Evolutionary conservation across 495 filamentous ascomycete species (phyloP), one percentile per base, ranked within the genome.

Genomic region (Cudoniella acicularis): DNA sequence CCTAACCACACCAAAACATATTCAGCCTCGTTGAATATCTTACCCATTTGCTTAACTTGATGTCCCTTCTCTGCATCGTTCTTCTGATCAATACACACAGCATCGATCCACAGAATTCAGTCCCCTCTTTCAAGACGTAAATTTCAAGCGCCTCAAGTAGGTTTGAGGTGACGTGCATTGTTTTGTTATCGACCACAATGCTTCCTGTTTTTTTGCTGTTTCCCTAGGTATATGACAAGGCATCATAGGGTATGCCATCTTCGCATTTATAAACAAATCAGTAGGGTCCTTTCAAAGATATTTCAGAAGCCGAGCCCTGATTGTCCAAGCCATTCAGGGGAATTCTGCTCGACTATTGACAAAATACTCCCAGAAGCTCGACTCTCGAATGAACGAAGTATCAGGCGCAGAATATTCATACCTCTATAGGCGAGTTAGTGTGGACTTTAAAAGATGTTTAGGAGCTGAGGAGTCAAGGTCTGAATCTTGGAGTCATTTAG

Each of bases 21-120:
- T 21, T 64, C 57, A 30, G 64, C 64, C 23, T 53, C 50, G 17
- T 36, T 24, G 26, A 61, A 70, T 10, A 72, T 67, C 3, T 48
- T n/a, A n/a, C 30, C 47, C 69, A 70, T 72, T 27, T 61, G 46
- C n/a, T 16, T 21, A 6, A 72, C 60, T 54, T 70, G 66, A 11
- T 51, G 11, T 11, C 26, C 52, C 21, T 63, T 61, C 18, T 53
- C 50, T 27, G 16, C 6, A 6, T 27, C 22, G 50, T 53, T 24
- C 17, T 30, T 36, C 24, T 53, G 50, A 53, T 53, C 26, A 30
- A 53, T 49, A 22, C 47, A 49, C 3, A 49, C 13, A 10, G 47
- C 47, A 22, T 49, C 47, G 23, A 49, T 22, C 50, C 50, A 53
- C 8, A 53, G 4, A 21, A 53, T 53, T 13, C 50, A 13, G 24